phyloP scores from a whole-genome alignment of 2,329 filamentous ascomycete genomes.

The Neospermospora avenae region DNA sequence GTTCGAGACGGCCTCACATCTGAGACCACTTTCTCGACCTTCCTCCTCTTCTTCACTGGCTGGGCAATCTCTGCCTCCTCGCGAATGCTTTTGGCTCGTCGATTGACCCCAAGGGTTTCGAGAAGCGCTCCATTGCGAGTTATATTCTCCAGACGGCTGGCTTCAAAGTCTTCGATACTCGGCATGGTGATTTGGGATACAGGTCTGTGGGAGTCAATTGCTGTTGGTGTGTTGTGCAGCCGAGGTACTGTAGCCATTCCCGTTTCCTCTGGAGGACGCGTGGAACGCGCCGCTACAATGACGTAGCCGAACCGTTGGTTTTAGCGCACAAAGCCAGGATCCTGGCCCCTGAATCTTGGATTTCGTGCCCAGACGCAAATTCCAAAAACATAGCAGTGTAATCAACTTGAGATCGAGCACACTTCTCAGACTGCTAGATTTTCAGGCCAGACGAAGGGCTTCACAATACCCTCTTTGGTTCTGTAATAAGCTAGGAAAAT shows the following conservation, averaged over 20 bases:
- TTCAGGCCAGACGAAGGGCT: no score
- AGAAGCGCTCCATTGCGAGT: conserved; percentile 10
- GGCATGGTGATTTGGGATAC: neutral
- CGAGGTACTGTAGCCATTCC: neutral
- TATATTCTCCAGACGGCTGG: conserved; percentile 7
- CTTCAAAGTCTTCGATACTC: conserved; percentile 1
- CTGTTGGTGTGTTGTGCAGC: no score
- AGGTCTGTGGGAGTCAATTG: neutral
- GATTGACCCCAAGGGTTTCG: conserved; percentile 7
- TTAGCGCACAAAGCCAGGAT: no score
- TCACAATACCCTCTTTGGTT: no score
- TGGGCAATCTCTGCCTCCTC: neutral
- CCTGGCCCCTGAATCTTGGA: no score
- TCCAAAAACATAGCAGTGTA: no score
- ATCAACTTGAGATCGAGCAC: no score
- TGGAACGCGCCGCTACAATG: neutral
- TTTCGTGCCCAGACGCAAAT: no score
- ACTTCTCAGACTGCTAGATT: no score
- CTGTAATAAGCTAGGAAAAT: no score
- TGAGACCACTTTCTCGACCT: neutral
- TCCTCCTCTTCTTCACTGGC: conserved; percentile 9
- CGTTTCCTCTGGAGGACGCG: neutral
- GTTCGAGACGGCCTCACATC: neutral
- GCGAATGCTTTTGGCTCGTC: conserved; percentile 10
- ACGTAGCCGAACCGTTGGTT: no score